phyloP scores from a whole-genome alignment of 179 eudicot species.

The Sideroxylon spinosum region DNA sequence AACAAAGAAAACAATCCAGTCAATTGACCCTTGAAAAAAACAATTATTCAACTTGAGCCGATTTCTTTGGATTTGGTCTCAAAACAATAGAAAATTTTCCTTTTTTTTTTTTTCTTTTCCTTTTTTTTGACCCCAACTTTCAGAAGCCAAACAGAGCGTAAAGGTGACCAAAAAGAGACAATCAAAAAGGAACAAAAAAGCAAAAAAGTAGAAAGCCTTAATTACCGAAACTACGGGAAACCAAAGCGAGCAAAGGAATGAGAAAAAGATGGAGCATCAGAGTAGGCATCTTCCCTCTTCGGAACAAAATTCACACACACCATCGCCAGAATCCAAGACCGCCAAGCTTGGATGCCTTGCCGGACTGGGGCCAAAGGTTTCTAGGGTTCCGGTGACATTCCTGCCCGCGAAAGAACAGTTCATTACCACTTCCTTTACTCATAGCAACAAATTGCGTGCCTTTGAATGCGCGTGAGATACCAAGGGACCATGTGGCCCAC shows the following conservation, averaged over 20 bases:
- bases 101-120: neutral
- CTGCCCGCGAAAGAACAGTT: neutral
- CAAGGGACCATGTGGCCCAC: neutral
- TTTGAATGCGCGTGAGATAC: neutral
- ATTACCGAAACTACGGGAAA: conserved; percentile 29
- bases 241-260: conserved; percentile 17
- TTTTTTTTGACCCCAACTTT: neutral
- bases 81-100: neutral
- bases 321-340: conserved; percentile 19
- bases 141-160: neutral
- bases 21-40: neutral
- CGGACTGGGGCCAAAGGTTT: neutral
- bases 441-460: conserved; percentile 14
- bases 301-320: conserved; percentile 11
- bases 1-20: neutral
- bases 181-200: too few relatives aligned
- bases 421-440: neutral
- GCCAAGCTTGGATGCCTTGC: neutral
- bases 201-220: too few relatives aligned
- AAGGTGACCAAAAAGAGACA: neutral
- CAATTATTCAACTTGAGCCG: neutral
- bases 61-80: neutral
- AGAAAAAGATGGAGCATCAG: conserved; percentile 22
- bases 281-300: conserved; percentile 20
- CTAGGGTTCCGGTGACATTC: conserved; percentile 12